Base-by-base conservation (phyloP, 2,329 filamentous ascomycete species). In the Penicillium brasilianum region DNA sequence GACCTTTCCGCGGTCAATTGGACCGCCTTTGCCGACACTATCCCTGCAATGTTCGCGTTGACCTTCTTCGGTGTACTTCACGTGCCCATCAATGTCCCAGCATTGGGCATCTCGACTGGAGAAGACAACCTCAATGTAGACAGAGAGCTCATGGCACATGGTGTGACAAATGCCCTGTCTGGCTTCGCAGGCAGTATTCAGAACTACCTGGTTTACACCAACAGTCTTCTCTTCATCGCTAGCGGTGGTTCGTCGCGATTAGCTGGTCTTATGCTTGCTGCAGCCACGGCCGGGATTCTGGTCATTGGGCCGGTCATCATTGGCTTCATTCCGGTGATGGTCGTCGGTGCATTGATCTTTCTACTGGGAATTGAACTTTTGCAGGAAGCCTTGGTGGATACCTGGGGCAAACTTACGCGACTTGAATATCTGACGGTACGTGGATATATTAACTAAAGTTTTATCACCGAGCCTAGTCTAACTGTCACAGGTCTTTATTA, bases 11-110 rank as follows among this genome's bases (percentile, higher is more conserved):
- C 89, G 25, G 90, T 98, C 3, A 86, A 93, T 68, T 97, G 92
- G 90, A 84, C 85, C 48, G 95, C 94, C 2, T 85, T 99, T 52
- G 80, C 84, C n/a, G 88, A 93, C 71, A 93, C 90, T 1, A 84
- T 97, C 32, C 95, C 95, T 0, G 93, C 95, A 32, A 98, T 99
- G 91, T 88, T 99, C 70, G 95, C 95, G 0, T 81, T 99, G 62
- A 98, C 95, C 0, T 99, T 99, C 81, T 99, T 99, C 71, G 95
- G 95, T 55, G 90, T 99, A 58, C 85, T 99, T 2, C 95, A 99
- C 74, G 95, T 99, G 2, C 95, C 95, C 0, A 99, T 99, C 78
- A 99, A 99, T 71, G 93, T 99, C 4, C 95, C 95, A 2, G 95
- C 95, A 2, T 81, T 99, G 60, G 95, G 92, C 0, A 89, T 97